These are phyloP conservation scores for Penicillium canescens DNA, from an alignment of 495 filamentous ascomycete species.

Conservation along the genomic window DNA sequence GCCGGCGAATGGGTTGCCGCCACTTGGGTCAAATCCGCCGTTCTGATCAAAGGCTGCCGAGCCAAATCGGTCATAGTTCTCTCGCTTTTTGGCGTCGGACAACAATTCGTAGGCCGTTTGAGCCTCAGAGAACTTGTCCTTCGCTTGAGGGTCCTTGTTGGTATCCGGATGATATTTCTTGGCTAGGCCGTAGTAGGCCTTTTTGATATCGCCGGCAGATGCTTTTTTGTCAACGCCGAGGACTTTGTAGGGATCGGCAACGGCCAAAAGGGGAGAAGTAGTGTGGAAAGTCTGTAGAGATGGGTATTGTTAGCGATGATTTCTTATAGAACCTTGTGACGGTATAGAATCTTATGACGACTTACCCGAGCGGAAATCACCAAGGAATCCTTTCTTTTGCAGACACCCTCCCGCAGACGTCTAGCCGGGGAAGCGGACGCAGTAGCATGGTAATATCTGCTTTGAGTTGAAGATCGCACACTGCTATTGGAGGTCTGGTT, in stretches of 20 bases:
- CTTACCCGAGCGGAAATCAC: slow-evolving; percentile 33
- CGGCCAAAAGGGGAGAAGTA: slow-evolving; percentile 58
- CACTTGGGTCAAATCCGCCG: slow-evolving; percentile 70
- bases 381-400: slow-evolving; percentile 21
- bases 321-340: too few relatives aligned
- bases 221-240: slow-evolving; percentile 83
- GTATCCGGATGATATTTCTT: slow-evolving; percentile 99
- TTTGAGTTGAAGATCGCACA: slow-evolving; percentile 24
- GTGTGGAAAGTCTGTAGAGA: slow-evolving; percentile 71
- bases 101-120: slow-evolving; percentile 91
- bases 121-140: slow-evolving; percentile 90
- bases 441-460: slow-evolving; percentile 31
- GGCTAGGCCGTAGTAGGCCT: slow-evolving; percentile 96
- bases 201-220: slow-evolving; percentile 88
- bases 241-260: slow-evolving; percentile 79
- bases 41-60: slow-evolving; percentile 82
- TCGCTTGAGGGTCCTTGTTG: slow-evolving; percentile 88
- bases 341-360: neutral
- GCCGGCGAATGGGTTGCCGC: slow-evolving; percentile 64
- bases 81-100: slow-evolving; percentile 86
- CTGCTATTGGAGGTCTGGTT: slow-evolving; percentile 26
- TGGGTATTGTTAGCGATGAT: too few relatives aligned
- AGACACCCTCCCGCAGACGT: slow-evolving; percentile 23
- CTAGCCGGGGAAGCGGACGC: slow-evolving; percentile 21
- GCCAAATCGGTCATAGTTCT: slow-evolving; percentile 88